Evolutionary conservation across 495 filamentous ascomycete species (phyloP), one percentile per base, ranked within the genome.

Genomic region (Neurospora sp.): DNA sequence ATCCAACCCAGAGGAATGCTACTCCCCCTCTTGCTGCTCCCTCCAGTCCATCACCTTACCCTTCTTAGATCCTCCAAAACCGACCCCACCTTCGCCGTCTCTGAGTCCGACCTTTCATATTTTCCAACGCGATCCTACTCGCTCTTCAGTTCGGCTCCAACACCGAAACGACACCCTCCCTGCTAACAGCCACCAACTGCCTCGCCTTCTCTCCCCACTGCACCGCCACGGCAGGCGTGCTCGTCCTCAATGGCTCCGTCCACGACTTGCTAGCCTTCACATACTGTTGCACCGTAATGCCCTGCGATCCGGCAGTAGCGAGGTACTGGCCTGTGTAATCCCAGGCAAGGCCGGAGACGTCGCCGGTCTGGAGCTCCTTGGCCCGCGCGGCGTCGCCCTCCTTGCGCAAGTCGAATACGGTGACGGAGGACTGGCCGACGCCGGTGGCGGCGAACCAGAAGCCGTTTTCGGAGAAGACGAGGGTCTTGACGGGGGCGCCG

Each of bases 401-500:
- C 81, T 93, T 97, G 73, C 96, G 92, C 49, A 99, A 86, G 82
- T 98, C 95, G 86, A 94, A 98, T 74, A 99, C 90, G 9, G 90
- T 90, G 71, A 97, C 90, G 20, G 86, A 90, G 9, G 90, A 92
- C 69, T 92, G 91, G 27, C 90, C 90, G 77, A 91, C 89, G 31
- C 88, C 88, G 18, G 90, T 89, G 1, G 92, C 89, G 11, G 96
- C 96, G 75, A 99, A 89, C 91, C 93, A 98, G 74, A 91, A 95
- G n/a, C 96, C 96, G 75, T 98, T 99, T 82, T 99, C 96, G 0
- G 95, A 98, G 84, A 99, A 99, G 76, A 89, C 85, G 8, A 99
- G 82, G 39, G 88, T 87, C 76, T 90, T 88, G 39, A 97, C 87
- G 0, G 93, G 88, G 3, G 88, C 88, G 5, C 87, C 86, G 72